phyloP scores from a whole-genome alignment of 2,329 filamentous ascomycete species.

The Aspergillus caelatus region DNA sequence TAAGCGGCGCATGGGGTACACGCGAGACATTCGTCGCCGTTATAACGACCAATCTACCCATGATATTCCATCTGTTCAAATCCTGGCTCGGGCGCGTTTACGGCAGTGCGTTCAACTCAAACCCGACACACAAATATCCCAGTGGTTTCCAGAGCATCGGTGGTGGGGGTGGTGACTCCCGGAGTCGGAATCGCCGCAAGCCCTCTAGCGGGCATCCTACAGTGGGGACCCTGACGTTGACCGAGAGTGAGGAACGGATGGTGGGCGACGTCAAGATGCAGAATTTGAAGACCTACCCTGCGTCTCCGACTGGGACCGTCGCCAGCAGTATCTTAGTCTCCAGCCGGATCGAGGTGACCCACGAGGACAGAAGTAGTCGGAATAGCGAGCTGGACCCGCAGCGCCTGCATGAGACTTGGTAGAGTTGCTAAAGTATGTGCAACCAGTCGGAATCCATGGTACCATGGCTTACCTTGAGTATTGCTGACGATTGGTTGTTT shows the following conservation, averaged over 20 bases:
- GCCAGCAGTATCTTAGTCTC: slow-evolving; percentile 45
- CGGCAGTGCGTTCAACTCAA: slow-evolving; percentile 41
- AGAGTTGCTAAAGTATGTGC: not conserved
- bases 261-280: slow-evolving; percentile 49
- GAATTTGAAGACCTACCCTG: slow-evolving; percentile 31
- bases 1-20: slow-evolving; percentile 41
- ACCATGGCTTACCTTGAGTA: not conserved
- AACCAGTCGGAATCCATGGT: not conserved
- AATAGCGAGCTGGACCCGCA: not conserved
- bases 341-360: slow-evolving; percentile 44
- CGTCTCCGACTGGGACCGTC: slow-evolving; percentile 9
- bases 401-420: not conserved
- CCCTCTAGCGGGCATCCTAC: slow-evolving; percentile 39
- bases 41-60: slow-evolving; percentile 41
- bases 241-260: slow-evolving; percentile 49
- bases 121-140: slow-evolving; percentile 43
- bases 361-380: slow-evolving; percentile 14
- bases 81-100: slow-evolving; percentile 42
- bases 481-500: too few species aligned
- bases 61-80: slow-evolving; percentile 48
- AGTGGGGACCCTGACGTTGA: slow-evolving; percentile 42
- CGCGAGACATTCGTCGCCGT: slow-evolving; percentile 46
- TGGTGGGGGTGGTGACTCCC: slow-evolving; percentile 29
- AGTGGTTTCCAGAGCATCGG: slow-evolving; percentile 30
- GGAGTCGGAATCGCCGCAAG: slow-evolving; percentile 34